A percentile compares a stretch with the other conserved stretches of the same genome.
Evolutionary conservation across 345 rosid species (phyloP).

Genomic region (Limnanthes douglasii): DNA sequence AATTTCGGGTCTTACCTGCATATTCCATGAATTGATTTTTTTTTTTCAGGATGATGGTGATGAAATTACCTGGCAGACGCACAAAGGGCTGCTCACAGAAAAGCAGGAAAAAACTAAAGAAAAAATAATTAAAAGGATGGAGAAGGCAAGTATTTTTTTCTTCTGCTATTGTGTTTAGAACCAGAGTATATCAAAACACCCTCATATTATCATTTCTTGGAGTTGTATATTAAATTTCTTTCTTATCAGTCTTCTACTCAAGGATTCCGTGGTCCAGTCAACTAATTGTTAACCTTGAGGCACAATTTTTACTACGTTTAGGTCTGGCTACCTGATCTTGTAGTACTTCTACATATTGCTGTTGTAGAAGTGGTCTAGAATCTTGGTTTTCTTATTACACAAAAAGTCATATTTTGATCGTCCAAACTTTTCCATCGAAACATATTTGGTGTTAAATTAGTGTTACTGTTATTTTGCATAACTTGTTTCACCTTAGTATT

Average conservation of each 20-base stretch:
- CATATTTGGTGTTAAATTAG: too few relatives aligned
- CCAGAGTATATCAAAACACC: neutral
- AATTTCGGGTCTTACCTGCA: too few relatives aligned
- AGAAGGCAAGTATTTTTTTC: slow-evolving; percentile 32
- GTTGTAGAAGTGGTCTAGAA: too few relatives aligned
- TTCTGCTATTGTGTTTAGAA: neutral
- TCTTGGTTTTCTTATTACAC: too few relatives aligned
- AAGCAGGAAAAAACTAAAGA: slow-evolving; percentile 94
- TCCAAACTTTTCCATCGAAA: too few relatives aligned
- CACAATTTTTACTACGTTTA: neutral
- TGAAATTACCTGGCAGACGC: slow-evolving; percentile 93
- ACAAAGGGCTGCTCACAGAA: slow-evolving; percentile 85
- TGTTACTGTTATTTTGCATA: too few relatives aligned
- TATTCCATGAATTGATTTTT: neutral
- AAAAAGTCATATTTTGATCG: too few relatives aligned
- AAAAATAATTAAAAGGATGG: slow-evolving; percentile 64
- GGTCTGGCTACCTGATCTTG: too few relatives aligned
- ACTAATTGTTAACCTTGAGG: too few relatives aligned
- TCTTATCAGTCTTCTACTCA: neutral
- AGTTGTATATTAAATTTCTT: neutral
- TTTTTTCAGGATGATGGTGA: slow-evolving; percentile 61
- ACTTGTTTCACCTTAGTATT: too few relatives aligned
- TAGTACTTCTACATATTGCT: too few relatives aligned
- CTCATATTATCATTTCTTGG: neutral
- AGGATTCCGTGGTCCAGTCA: too few relatives aligned